Base-by-base conservation (phyloP, 768 basidiomycete genomes). In the Kondoa subrosea region DNA sequence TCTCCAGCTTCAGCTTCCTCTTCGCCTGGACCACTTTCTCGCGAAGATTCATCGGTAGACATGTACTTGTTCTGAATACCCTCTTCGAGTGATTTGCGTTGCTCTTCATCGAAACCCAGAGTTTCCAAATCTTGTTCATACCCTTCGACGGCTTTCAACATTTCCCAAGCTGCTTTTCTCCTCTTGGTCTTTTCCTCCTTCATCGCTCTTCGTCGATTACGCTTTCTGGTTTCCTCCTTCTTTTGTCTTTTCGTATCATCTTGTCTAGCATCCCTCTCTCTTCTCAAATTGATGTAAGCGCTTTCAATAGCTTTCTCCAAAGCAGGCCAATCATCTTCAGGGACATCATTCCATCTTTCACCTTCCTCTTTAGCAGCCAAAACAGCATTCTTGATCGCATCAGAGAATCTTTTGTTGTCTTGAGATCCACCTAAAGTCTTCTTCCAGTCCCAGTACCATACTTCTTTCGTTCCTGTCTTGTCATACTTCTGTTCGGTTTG, bases 381-480 rank as follows among this genome's bases (percentile, higher is more conserved):
- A 2, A 69, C 58, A 21, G 33, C 31, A 26, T 60, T 61, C 21
- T 57, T 29, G 30, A 69, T 69, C 34, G 65, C 68, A 15, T 29
- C 33, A 25, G 65, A 34, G 40, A 69, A 69, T 26, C 32, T n/a
- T 8, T 50, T 33, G 65, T 69, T 69, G 56, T 27, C 16, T 31
- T n/a, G 17, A 21, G 61, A 64, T 25, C 56, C 64, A 25, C 30
- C 1, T 2, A 69, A 34, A 50, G 68, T 69, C 68, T 69, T 69
- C n/a, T 56, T 34, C 68, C 68, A 69, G 15, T 69, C 50, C 68
- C 68, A 69, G 33, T 57, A 33, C 68, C 68, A 69, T 17, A 56
- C 2, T 25, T 40, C n/a, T 34, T 26, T 50, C 17, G 64, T 65
- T n/a, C 30, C 59, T 29, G 57, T 27, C 2, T 34, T 17, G 57